Evolutionary conservation across 2,329 filamentous ascomycete genomes (phyloP).

Genomic region (Epichloe uncinata): DNA sequence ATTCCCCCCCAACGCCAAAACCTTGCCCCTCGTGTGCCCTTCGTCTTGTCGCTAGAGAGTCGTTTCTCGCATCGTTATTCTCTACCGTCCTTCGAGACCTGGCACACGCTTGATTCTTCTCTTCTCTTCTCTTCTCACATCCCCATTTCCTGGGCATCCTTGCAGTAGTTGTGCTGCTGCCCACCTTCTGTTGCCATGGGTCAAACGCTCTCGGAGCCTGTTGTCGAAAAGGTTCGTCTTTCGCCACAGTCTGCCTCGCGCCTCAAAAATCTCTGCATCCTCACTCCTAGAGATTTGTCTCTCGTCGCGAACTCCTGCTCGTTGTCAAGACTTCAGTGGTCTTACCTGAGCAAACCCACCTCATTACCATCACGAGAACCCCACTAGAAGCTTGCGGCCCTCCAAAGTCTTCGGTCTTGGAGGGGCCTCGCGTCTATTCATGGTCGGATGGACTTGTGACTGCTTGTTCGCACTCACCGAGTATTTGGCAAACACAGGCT

Average conservation of each 20-base stretch:
- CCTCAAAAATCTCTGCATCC: neutral
- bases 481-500: conserved; percentile 9
- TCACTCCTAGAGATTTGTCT: neutral
- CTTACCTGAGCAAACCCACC: neutral
- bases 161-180: conserved; percentile 14
- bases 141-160: conserved; percentile 9
- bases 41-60: conserved; percentile 2
- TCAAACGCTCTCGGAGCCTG: conserved; percentile 97
- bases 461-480: too few species aligned
- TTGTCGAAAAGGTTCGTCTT: conserved; percentile 80
- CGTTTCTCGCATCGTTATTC: conserved; percentile 1
- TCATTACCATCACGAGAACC: conserved; percentile 1
- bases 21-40: conserved; percentile 4
- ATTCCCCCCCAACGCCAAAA: conserved; percentile 1
- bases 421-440: conserved; percentile 2
- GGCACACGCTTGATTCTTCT: neutral
- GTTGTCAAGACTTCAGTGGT: neutral
- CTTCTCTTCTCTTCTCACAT: conserved; percentile 4
- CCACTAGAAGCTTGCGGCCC: neutral
- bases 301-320: neutral
- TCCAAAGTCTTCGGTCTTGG: neutral
- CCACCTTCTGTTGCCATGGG: conserved; percentile 52
- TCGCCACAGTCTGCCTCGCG: neutral
- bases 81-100: conserved; percentile 2
- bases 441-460: neutral